Percentiles rank a stretch among this genome's conserved stretches.
phyloP scores from a whole-genome alignment of 805 yeast species.

The Suhomyces sp. region DNA sequence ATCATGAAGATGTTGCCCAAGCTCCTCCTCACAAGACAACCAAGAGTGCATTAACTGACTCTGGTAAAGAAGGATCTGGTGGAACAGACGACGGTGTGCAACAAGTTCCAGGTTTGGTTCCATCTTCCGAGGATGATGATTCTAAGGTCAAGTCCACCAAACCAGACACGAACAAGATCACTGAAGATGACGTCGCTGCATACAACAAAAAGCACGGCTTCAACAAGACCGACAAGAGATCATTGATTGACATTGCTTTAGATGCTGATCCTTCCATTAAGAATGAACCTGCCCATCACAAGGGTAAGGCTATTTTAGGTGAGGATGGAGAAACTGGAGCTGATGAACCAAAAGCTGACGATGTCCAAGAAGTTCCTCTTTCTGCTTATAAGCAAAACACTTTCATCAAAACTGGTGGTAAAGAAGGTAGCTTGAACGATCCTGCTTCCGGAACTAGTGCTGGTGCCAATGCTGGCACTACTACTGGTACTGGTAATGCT shows the following conservation, averaged over 20 bases:
- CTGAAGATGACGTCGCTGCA: conserved; percentile 24
- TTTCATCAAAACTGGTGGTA: conserved; percentile 16
- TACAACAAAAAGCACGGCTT: conserved; percentile 29
- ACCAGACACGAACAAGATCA: conserved; percentile 8
- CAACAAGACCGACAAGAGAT: conserved; percentile 18
- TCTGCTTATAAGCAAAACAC: conserved; percentile 10
- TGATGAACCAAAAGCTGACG: conserved; percentile 2
- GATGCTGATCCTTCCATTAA: conserved; percentile 17
- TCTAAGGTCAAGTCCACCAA: not conserved
- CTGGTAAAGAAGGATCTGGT: not conserved
- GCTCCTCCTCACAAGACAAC: conserved; percentile 11
- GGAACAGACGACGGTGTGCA: conserved; percentile 14
- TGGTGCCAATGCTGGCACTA: conserved; percentile 1
- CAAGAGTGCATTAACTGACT: conserved; percentile 3
- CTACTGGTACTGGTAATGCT: conserved; percentile 1
- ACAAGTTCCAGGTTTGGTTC: conserved; percentile 19
- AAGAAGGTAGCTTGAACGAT: conserved; percentile 10
- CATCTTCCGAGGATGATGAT: conserved; percentile 6
- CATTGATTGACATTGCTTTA: conserved; percentile 30
- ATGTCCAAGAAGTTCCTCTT: conserved; percentile 15
- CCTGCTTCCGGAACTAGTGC: not conserved
- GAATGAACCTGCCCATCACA: conserved; percentile 16
- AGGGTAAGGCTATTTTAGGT: conserved; percentile 7
- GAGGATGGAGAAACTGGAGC: conserved; percentile 6
- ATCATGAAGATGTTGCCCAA: conserved; percentile 15